Base-by-base conservation (phyloP, 1,284 basidiomycete species). In the Fistulinella cinereoalba region DNA sequence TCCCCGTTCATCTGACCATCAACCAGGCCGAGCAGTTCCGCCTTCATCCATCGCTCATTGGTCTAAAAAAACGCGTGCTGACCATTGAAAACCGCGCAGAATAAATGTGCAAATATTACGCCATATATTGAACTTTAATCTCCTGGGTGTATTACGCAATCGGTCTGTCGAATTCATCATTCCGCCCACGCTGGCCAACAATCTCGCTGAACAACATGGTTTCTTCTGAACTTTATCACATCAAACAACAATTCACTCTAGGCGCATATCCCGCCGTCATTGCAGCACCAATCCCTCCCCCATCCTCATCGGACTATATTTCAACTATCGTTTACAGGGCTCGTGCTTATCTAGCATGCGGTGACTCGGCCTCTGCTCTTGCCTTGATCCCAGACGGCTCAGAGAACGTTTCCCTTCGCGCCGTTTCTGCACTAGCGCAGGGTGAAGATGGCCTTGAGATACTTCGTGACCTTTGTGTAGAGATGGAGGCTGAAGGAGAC, bases 211-310 rank as follows among this genome's bases (percentile, higher is more conserved):
- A 13, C 27, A 40, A 15, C 16, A 89, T 92, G 88, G 85, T 87
- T 51, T 86, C 86, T n/a, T 80, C 87, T 47, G 80, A 89, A 47
- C 72, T 93, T 18, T 93, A 90, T 68, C 81, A 88, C 65, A 72
- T 89, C 64, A 91, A 89, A 67, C 88, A 92, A 58, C 87, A 91
- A 52, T 94, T 93, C 66, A 79, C 83, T 47, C 81, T 92, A 23
- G 86, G 85, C 45, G 85, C 86, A 42, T 88, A 83, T 69, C 79
- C 79, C 56, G 61, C 79, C 15, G 69, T 89, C 36, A 69, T 76
- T 32, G 69, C 74, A 45, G 61, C 77, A 42, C 57, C 76, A 0
- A 67, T 81, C 3, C 86, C 88, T 5, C 79, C 84, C 53, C 62
- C 77, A 37, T 73, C 74, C 27, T 84, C 83, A 3, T 69, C 80